Evolutionary conservation across 1,284 basidiomycete genomes (phyloP).

Genomic region (Ceratorhiza oryzae-sativae): DNA sequence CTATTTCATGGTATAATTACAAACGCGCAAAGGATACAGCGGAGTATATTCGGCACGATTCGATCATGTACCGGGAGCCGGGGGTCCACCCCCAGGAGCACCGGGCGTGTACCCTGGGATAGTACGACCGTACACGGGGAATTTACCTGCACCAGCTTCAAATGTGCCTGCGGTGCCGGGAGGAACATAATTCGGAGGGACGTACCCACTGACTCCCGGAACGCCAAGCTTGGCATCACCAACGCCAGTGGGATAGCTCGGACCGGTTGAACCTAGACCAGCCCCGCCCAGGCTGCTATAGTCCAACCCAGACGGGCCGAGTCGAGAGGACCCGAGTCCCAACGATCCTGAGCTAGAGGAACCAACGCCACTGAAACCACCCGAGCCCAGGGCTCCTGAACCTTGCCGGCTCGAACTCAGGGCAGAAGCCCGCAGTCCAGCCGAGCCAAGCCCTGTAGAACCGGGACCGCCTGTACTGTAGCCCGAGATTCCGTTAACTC

Average conservation of each 20-base stretch:
- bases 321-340: neutral
- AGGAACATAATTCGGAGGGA: neutral
- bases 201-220: neutral
- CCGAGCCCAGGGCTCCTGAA: no score
- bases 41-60: no score
- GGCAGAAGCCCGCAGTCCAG: no score
- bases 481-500: neutral
- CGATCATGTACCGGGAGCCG: neutral
- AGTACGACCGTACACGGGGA: neutral
- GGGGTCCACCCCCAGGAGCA: neutral
- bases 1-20: no score
- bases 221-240: neutral
- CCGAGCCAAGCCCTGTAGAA: no score
- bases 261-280: neutral
- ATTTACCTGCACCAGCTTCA: neutral
- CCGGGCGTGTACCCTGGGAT: slow-evolving; percentile 7
- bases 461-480: neutral
- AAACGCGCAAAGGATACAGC: no score
- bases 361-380: no score
- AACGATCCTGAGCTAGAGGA: neutral
- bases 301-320: neutral
- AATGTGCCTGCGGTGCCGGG: neutral
- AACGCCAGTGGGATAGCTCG: neutral
- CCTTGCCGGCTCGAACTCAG: no score
- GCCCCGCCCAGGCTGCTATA: neutral